phyloP scores from a whole-genome alignment of 371 early-diverging fungal species.

The Mucor circinelloides region DNA sequence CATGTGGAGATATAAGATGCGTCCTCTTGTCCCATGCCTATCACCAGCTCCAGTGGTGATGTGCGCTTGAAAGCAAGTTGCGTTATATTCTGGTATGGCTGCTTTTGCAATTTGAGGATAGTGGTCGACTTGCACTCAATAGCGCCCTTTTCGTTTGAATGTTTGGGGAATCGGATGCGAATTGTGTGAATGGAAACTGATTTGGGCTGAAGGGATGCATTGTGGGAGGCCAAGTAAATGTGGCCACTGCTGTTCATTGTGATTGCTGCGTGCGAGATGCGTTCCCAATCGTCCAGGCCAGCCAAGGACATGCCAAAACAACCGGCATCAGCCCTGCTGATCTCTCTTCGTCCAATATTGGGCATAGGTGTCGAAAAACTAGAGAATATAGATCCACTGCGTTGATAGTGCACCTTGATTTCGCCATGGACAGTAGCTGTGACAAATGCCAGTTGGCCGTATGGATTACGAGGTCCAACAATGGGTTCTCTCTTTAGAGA shows the following conservation, averaged over 20 bases:
- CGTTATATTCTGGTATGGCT: slow-evolving; percentile 4
- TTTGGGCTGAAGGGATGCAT: slow-evolving; percentile 35
- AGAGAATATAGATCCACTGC: slow-evolving; percentile 40
- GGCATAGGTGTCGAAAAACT: slow-evolving; percentile 39
- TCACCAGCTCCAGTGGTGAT: slow-evolving; percentile 3
- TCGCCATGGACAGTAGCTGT: slow-evolving; percentile 47
- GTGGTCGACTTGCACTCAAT: slow-evolving; percentile 16
- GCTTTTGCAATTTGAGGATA: neutral
- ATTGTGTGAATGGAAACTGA: slow-evolving; percentile 33
- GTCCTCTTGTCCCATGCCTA: slow-evolving; percentile 19
- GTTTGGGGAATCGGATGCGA: slow-evolving; percentile 35
- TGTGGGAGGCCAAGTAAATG: slow-evolving; percentile 41
- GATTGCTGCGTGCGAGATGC: slow-evolving; percentile 50
- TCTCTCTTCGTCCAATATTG: slow-evolving; percentile 28
- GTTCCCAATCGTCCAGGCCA: slow-evolving; percentile 39
- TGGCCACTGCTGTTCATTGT: slow-evolving; percentile 25
- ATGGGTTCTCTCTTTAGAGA: slow-evolving; percentile 22
- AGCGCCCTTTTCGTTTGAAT: neutral
- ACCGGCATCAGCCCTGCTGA: slow-evolving; percentile 32
- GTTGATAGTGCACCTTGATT: slow-evolving; percentile 49
- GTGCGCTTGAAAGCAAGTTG: slow-evolving; percentile 11
- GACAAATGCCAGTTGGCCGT: slow-evolving; percentile 44
- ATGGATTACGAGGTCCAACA: slow-evolving; percentile 45
- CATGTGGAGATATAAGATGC: slow-evolving; percentile 19
- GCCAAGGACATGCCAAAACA: slow-evolving; percentile 43